A percentile compares a stretch with the other conserved stretches of the same genome.
Conservation (phyloP, 768 basidiomycete species). For the Rhodotorula taiwanensis region DNA sequence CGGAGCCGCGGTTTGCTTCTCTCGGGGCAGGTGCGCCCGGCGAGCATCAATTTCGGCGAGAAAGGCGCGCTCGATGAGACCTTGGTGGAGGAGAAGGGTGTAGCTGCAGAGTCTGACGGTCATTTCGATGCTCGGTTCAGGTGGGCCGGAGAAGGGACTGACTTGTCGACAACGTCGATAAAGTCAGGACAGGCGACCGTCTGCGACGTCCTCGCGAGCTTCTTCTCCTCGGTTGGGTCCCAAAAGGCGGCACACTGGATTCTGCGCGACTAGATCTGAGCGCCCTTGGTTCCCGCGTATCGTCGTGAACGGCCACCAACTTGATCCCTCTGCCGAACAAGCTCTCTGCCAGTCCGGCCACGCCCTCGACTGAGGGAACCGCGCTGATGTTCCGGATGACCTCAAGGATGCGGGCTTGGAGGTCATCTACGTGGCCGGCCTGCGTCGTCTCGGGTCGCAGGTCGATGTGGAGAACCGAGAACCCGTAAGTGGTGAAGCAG, state of each 20-base stretch:
- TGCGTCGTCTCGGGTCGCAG: conserved; percentile 20
- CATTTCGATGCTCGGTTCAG: no score
- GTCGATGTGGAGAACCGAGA: conserved; percentile 39
- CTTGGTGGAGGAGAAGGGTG: conserved; percentile 40
- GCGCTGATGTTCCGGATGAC: conserved; percentile 40
- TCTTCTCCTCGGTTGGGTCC: conserved; percentile 36
- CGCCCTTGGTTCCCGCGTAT: no score
- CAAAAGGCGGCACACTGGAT: conserved; percentile 41
- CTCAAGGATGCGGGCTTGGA: conserved; percentile 39
- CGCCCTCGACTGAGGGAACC: conserved; percentile 34
- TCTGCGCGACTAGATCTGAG: background rate
- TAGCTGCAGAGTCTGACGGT: background rate
- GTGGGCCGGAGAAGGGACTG: conserved; percentile 2
- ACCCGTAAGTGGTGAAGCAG: conserved; percentile 38
- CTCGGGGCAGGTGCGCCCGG: conserved; percentile 34
- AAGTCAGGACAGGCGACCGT: conserved; percentile 41
- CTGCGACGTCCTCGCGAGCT: conserved; percentile 39
- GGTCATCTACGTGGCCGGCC: conserved; percentile 29
- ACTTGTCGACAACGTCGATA: conserved; percentile 40
- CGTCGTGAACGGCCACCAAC: no score
- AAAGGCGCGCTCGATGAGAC: conserved; percentile 41
- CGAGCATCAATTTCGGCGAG: conserved; percentile 39
- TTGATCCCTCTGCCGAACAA: conserved; percentile 23
- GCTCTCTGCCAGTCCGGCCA: conserved; percentile 37
- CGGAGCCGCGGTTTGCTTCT: conserved; percentile 32